phyloP scores from a whole-genome alignment of 768 basidiomycete genomes.

The Naematelia encephala region DNA sequence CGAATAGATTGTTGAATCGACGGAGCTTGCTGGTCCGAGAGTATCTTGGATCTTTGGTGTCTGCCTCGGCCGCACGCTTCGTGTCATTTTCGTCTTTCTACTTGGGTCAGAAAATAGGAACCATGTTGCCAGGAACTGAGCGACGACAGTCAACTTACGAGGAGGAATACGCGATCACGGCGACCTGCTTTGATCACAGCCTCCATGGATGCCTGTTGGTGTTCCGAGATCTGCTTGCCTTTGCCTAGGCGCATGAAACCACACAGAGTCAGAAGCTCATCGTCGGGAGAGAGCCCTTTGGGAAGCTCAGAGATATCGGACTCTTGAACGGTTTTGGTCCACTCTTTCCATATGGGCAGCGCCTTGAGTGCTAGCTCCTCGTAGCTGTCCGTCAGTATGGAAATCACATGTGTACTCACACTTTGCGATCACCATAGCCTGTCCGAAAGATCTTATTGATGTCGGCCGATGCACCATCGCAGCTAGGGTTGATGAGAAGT shows the following conservation, averaged over 20 bases:
- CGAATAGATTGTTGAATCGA: slow-evolving; percentile 8
- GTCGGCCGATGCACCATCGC: slow-evolving; percentile 19
- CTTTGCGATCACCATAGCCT: not conserved
- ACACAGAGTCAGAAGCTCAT: slow-evolving; percentile 5
- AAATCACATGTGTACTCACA: not conserved
- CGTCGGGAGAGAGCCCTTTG: slow-evolving; percentile 1
- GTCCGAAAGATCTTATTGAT: slow-evolving; percentile 21
- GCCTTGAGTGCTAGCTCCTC: slow-evolving; percentile 12
- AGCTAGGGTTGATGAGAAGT: not conserved
- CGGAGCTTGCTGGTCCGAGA: slow-evolving; percentile 22
- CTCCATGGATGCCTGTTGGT: slow-evolving; percentile 5
- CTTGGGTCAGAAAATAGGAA: no score
- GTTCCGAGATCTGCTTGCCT: slow-evolving; percentile 10
- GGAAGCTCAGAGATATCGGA: not conserved
- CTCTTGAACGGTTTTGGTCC: slow-evolving; percentile 12
- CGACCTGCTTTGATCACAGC: slow-evolving; percentile 3
- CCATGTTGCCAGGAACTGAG: no score
- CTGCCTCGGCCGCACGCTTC: slow-evolving; percentile 5
- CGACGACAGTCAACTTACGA: slow-evolving; percentile 3
- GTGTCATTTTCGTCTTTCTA: slow-evolving; percentile 5
- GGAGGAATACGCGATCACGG: slow-evolving; percentile 3
- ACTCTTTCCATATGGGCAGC: slow-evolving; percentile 12
- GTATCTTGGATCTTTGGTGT: not conserved
- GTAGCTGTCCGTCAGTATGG: not conserved
- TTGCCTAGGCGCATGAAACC: slow-evolving; percentile 15